These are phyloP conservation scores for Leccinum sublutescens DNA, from an alignment of 768 basidiomycete species.

Conservation along the genomic window DNA sequence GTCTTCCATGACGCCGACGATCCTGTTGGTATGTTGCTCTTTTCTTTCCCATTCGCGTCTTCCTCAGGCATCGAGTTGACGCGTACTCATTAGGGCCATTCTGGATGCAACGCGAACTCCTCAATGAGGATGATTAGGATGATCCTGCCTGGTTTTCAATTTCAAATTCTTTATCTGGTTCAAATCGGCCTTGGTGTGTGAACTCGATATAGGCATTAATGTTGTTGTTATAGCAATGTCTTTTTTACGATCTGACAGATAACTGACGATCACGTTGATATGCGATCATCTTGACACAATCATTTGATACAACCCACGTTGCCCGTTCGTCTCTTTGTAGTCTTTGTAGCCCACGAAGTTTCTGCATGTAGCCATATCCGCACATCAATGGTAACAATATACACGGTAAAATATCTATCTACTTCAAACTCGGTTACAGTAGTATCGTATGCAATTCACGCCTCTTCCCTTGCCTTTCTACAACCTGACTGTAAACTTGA, in stretches of 20 bases:
- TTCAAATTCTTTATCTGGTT: neutral
- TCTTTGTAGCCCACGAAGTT: conserved; percentile 1
- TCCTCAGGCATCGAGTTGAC: neutral
- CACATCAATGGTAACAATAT: neutral
- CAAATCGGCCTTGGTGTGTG: neutral
- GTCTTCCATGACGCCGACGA: conserved; percentile 45
- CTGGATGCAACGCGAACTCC: conserved; percentile 28
- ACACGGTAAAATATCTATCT: neutral
- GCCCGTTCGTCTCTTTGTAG: neutral
- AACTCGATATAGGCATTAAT: neutral
- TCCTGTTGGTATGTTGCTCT: conserved; percentile 40
- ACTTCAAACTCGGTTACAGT: neutral
- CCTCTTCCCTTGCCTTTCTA: conserved; percentile 1
- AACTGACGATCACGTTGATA: neutral
- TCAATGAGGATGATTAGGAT: conserved; percentile 25
- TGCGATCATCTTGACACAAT: neutral
- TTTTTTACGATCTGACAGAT: conserved; percentile 1
- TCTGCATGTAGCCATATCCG: conserved; percentile 2
- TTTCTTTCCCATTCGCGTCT: neutral
- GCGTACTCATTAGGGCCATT: conserved; percentile 21
- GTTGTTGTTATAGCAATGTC: neutral
- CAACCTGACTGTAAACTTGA: conserved; percentile 44
- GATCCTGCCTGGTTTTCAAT: neutral
- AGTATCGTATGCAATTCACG: neutral
- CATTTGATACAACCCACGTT: neutral